Evolutionary conservation across 1,284 basidiomycete species (phyloP).

Genomic region (Cryptococcus depauperatus): DNA sequence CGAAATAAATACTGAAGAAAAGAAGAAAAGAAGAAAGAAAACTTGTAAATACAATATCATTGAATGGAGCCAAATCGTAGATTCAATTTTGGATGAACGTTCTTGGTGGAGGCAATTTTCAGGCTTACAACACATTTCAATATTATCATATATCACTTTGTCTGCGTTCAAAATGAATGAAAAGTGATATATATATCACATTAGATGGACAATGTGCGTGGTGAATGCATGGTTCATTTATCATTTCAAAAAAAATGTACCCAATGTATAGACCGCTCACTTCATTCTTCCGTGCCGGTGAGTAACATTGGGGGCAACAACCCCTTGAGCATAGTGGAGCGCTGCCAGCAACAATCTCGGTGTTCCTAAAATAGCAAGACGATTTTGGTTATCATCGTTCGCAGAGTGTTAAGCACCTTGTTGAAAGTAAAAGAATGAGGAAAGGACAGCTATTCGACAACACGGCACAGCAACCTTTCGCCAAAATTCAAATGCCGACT

Average conservation of each 20-base stretch:
- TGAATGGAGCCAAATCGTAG: not conserved
- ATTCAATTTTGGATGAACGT: conserved; percentile 5
- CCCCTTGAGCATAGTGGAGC: conserved; percentile 16
- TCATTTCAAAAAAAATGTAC: conserved; percentile 12
- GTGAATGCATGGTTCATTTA: not conserved
- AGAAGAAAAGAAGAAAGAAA: not conserved
- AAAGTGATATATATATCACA: too few species aligned
- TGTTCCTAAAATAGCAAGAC: conserved; percentile 44
- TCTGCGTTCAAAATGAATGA: too few species aligned
- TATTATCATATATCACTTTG: too few species aligned
- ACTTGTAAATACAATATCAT: not conserved
- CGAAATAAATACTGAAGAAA: too few species aligned
- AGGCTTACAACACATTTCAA: not conserved
- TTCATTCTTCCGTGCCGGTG: conserved; percentile 27
- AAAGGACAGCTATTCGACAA: conserved; percentile 6
- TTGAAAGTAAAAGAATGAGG: not conserved
- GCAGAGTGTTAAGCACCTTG: conserved; percentile 45
- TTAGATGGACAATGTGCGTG: not conserved
- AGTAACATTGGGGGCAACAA: conserved; percentile 32
- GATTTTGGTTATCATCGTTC: conserved; percentile 37
- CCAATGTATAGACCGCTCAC: conserved; percentile 28
- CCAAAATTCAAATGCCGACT: not conserved
- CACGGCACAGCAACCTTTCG: conserved; percentile 2
- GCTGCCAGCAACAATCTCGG: conserved; percentile 22
- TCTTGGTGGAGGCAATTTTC: conserved; percentile 5